A percentile compares a stretch with the other conserved stretches of the same genome.
phyloP scores from a whole-genome alignment of 805 yeast genomes.

The Cyberlindnera lachancei region DNA sequence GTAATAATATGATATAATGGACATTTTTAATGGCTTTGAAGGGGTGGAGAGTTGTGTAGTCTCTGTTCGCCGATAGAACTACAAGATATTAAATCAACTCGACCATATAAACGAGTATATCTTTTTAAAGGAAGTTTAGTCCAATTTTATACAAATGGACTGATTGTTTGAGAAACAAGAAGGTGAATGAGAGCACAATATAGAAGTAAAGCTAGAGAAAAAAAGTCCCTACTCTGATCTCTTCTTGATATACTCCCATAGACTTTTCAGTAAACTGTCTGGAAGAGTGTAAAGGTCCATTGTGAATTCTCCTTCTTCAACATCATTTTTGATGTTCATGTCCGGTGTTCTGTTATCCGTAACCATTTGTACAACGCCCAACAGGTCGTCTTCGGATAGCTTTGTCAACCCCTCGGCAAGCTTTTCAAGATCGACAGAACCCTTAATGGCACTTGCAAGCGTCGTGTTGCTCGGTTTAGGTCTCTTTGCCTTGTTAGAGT shows the following conservation, averaged over 20 bases:
- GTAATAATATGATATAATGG: not conserved
- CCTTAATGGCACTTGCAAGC: conserved; percentile 50
- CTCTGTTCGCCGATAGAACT: too few species aligned
- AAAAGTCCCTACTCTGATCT: conserved; percentile 40
- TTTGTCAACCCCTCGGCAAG: conserved; percentile 86
- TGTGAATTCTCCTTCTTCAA: conserved; percentile 94
- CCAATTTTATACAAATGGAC: too few species aligned
- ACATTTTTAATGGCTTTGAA: not conserved
- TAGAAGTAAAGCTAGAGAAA: too few species aligned
- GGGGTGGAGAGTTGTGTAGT: too few species aligned
- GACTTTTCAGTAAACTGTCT: conserved; percentile 79
- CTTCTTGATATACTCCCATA: conserved; percentile 90
- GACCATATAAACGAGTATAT: too few species aligned
- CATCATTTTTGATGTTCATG: conserved; percentile 92
- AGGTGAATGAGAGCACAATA: too few species aligned
- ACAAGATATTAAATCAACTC: too few species aligned
- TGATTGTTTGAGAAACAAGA: too few species aligned
- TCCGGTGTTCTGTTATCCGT: conserved; percentile 92
- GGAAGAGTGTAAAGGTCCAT: conserved; percentile 94
- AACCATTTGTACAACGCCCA: conserved; percentile 95
- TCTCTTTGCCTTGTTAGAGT: conserved; percentile 25
- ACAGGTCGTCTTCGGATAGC: conserved; percentile 83
- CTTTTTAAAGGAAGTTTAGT: too few species aligned
- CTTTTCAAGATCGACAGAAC: conserved; percentile 79
- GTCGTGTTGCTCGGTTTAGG: conserved; percentile 12